A percentile compares a stretch with the other conserved stretches of the same genome.
Conservation (phyloP, 495 filamentous ascomycete species). For the Aspergillus bertholletiae region DNA sequence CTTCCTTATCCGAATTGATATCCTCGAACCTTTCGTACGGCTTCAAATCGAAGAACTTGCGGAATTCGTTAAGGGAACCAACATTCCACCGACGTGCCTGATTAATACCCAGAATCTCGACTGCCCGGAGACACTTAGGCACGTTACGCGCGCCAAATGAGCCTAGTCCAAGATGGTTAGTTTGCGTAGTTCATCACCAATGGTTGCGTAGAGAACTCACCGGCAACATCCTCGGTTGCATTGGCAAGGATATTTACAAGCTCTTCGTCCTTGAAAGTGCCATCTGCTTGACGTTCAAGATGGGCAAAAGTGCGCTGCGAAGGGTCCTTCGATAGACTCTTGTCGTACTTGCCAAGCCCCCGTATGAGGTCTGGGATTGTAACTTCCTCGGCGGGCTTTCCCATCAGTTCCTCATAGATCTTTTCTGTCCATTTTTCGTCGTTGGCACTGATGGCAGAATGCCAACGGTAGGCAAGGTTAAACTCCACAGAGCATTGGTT, state of each 20-base stretch:
- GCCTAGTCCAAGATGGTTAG: constrained; percentile 20
- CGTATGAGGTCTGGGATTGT: constrained; percentile 48
- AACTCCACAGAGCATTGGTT: constrained; percentile 73
- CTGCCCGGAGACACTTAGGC: constrained; percentile 52
- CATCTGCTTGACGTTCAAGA: constrained; percentile 51
- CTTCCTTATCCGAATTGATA: constrained; percentile 56
- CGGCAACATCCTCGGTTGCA: constrained; percentile 58
- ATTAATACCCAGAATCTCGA: constrained; percentile 60
- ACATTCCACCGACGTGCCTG: constrained; percentile 59
- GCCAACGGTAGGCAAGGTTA: constrained; percentile 71
- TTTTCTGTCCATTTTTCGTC: constrained; percentile 66
- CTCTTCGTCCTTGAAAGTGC: constrained; percentile 59
- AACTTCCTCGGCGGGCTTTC: constrained; percentile 53
- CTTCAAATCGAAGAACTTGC: constrained; percentile 57
- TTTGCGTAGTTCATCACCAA: background rate
- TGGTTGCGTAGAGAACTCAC: constrained; percentile 19
- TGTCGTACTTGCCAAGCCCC: constrained; percentile 50
- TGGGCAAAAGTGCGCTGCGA: constrained; percentile 56
- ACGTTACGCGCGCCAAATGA: constrained; percentile 58
- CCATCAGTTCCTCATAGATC: constrained; percentile 51
- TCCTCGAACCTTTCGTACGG: constrained; percentile 58
- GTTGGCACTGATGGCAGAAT: constrained; percentile 57
- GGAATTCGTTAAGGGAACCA: constrained; percentile 61
- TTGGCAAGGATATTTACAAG: constrained; percentile 57
- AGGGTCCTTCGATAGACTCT: constrained; percentile 47